Conservation (phyloP, 2,329 filamentous ascomycete species). For the Alternaria postmessia region DNA sequence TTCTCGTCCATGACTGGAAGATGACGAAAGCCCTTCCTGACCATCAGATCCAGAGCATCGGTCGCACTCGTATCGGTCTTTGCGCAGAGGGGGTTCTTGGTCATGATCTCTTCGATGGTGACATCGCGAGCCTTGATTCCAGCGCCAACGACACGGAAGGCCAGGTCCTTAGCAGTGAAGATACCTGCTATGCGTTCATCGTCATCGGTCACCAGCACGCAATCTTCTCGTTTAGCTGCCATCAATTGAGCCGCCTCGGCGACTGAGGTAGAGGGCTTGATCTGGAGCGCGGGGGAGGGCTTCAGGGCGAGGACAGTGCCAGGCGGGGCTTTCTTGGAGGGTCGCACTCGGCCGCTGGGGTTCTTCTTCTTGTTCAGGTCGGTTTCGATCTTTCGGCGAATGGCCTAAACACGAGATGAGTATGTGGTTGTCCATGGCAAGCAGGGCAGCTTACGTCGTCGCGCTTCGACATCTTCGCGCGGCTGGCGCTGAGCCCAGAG, state of each 20-base stretch:
- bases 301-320: slow-evolving; percentile 95
- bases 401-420: slow-evolving; percentile 69
- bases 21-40: slow-evolving; percentile 96
- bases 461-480: slow-evolving; percentile 95
- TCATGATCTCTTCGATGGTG: slow-evolving; percentile 99
- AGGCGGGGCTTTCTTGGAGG: slow-evolving; percentile 90
- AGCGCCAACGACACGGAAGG: slow-evolving; percentile 92
- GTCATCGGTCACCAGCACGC: slow-evolving; percentile 95
- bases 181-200: slow-evolving; percentile 98
- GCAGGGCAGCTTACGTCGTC: slow-evolving; percentile 79
- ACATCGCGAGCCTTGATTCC: slow-evolving; percentile 89
- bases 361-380: slow-evolving; percentile 98
- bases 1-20: slow-evolving; percentile 99
- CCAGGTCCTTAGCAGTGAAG: slow-evolving; percentile 98
- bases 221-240: slow-evolving; percentile 98
- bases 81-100: slow-evolving; percentile 97
- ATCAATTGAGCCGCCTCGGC: slow-evolving; percentile 97
- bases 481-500: slow-evolving; percentile 87
- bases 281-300: slow-evolving; percentile 94
- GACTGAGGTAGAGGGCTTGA: slow-evolving; percentile 93
- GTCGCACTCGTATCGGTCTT: slow-evolving; percentile 98
- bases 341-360: slow-evolving; percentile 77
- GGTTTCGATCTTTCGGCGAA: slow-evolving; percentile 94
- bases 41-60: slow-evolving; percentile 97
- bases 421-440: slow-evolving; percentile 7